Base-by-base conservation (phyloP, 371 early-diverging fungal genomes). In the Dinochytrium kinnereticum region DNA sequence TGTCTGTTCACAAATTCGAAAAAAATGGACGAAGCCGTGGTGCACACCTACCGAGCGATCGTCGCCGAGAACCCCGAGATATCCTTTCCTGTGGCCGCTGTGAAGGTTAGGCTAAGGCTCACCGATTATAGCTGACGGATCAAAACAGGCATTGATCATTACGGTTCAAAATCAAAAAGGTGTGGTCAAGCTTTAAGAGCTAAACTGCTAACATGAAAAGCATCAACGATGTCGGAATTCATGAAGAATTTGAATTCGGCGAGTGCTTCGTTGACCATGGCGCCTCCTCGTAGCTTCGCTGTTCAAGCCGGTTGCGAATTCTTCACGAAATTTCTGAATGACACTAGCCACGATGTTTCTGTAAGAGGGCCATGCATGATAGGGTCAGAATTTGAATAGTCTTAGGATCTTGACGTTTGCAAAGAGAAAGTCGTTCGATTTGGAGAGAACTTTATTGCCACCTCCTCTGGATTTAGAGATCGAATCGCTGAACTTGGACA, bases 221-320 rank as follows among this genome's bases (percentile, higher is more conserved):
- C 82, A 21, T 81, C 86, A 1, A 85, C 86, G 1, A 74, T 93
- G 89, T 90, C 92, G 10, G 96, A 97, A 82, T 93, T 95, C 72
- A 90, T 92, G 89, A 87, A 88, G 72, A 91, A 91, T 31, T 87
- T 95, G 44, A 87, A 90, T 71, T 82, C 81, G 19, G 93, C 93
- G 28, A 88, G 90, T 67, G 87, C 87, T 64, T 69, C 80, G 59
- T 85, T 94, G 53, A 76, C 51, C 30, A 87, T 93, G 76, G 79
- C 84, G 28, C 78, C 86, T 21, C 76, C 84, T 51, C 85, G 88
- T 67, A 87, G 87, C 17, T 89, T 93, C 68, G 86, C 94, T 0
- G 82, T 93, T 49, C 86, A 90, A 1, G 98, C 97, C 36, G 98
- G 97, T 51, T 92, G 95, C 75, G 95, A 96, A 77, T 83, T 95